These are phyloP conservation scores for Fusarium napiforme DNA, from an alignment of 2,329 filamentous ascomycete genomes.

Conservation along the genomic window DNA sequence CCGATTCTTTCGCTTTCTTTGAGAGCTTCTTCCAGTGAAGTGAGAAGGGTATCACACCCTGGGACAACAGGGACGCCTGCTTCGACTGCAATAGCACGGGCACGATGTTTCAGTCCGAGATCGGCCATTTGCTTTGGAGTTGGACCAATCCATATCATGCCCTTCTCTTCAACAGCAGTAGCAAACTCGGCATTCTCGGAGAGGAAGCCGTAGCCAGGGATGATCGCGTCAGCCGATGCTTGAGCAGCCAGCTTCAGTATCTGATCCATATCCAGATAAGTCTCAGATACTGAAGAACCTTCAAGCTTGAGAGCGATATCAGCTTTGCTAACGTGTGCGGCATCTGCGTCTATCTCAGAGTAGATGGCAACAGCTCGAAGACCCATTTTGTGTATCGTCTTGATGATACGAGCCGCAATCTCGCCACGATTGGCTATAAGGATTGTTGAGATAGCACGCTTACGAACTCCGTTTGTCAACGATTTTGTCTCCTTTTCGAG, in stretches of 20 bases:
- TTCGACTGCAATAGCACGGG: conserved; percentile 48
- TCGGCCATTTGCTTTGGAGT: conserved; percentile 56
- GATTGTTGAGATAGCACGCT: conserved; percentile 41
- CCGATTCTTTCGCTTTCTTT: conserved; percentile 45
- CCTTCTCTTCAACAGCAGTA: conserved; percentile 60
- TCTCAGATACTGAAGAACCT: conserved; percentile 54
- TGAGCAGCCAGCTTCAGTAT: conserved; percentile 64
- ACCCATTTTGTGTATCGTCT: conserved; percentile 73
- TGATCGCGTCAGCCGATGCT: conserved; percentile 65
- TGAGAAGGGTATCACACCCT: conserved; percentile 46
- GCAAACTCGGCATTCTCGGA: conserved; percentile 73
- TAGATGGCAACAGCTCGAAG: conserved; percentile 78
- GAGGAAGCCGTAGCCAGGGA: conserved; percentile 75
- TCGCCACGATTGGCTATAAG: conserved; percentile 77
- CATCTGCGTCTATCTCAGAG: conserved; percentile 68
- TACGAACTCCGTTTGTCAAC: neutral
- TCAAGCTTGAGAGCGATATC: conserved; percentile 74
- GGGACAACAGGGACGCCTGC: conserved; percentile 51
- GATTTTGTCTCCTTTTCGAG: neutral
- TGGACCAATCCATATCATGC: conserved; percentile 70
- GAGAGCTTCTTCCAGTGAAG: conserved; percentile 44
- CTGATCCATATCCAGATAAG: conserved; percentile 75
- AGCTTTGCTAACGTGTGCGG: conserved; percentile 76
- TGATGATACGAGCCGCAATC: conserved; percentile 73
- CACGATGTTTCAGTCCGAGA: conserved; percentile 53